Evolutionary conservation across 371 early-diverging fungal genomes (phyloP), one percentile per base, ranked within the genome.

Genomic region (Lichtheimia ornata): DNA sequence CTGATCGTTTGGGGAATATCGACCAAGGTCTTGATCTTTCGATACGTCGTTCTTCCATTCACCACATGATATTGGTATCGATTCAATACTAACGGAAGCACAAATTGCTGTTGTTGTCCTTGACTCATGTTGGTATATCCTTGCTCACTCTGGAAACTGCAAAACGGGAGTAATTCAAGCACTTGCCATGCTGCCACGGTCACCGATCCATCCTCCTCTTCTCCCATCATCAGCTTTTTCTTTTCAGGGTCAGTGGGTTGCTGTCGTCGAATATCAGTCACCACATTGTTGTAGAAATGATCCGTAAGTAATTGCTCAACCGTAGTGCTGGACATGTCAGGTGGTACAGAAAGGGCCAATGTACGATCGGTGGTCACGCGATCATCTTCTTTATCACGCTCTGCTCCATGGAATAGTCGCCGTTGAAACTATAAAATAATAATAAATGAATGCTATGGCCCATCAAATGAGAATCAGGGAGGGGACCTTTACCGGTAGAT

Each of bases 131-230:
- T 70, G 5, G 66, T 57, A 18, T 79, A 76, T 13, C 83, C 76
- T 63, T 79, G 79, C 52, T 84, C 85, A 59, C 83, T 84, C 49
- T 64, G 66, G 3, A 76, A 79, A 7, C 82, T 77, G 45, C 82
- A 84, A 58, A 84, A 84, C 0, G 85, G 85, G 5, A 84, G 58
- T n/a, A 84, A 67, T 28, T 83, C 77, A 30, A 84, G 63, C 3
- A 81, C 82, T 61, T 82, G 82, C 85, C 83, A 84, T 9, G 85
- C 85, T 7, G 76, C 71, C 1, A 69, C 65, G 11, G 64, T 60
- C 5, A 56, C 30, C 18, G n/a, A 17, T 18, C 14, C 40, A 7
- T 53, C 53, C 14, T 5, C 12, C 15, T 53, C 17, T n/a, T n/a
- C n/a, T n/a, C n/a, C n/a, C n/a, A n/a, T n/a, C n/a, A n/a, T n/a